Conservation (phyloP, 768 basidiomycete genomes). For the Termitomyces bulborhizus region DNA sequence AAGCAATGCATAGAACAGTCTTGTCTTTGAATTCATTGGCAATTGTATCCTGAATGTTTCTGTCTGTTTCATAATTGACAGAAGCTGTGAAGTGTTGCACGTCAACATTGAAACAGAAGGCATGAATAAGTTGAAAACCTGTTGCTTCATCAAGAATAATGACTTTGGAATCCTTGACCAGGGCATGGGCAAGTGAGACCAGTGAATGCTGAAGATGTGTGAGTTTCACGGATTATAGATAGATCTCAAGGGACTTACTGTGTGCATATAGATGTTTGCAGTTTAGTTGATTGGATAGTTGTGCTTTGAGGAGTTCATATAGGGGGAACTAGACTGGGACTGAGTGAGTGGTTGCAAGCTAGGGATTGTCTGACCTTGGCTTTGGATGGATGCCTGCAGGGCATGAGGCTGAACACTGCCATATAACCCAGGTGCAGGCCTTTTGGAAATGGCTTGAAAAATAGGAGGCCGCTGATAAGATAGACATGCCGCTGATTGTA, state of each 20-base stretch:
- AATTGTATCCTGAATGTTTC: constrained; percentile 89
- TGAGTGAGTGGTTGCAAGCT: no score
- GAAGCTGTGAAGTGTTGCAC: constrained; percentile 41
- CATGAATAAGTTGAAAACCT: constrained; percentile 21
- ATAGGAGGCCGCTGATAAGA: no score
- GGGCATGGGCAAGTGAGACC: constrained; percentile 81
- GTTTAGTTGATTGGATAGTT: no score
- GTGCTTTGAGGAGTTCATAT: no score
- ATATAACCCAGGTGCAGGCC: no score
- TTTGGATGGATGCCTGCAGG: no score
- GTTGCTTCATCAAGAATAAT: constrained; percentile 91
- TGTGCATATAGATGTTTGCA: no score
- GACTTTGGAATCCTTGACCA: constrained; percentile 81
- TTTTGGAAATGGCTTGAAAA: no score
- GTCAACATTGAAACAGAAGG: background rate
- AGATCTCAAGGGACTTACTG: constrained; percentile 18
- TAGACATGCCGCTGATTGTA: no score
- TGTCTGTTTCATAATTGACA: constrained; percentile 85
- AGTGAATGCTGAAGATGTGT: constrained; percentile 53
- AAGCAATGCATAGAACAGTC: constrained; percentile 84
- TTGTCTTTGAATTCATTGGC: constrained; percentile 75
- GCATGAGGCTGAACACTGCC: no score
- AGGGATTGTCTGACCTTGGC: no score
- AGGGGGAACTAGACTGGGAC: no score
- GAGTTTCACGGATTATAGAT: background rate